Conservation (phyloP, 176 grass and related monocot species). For the Zoysia japonica region DNA sequence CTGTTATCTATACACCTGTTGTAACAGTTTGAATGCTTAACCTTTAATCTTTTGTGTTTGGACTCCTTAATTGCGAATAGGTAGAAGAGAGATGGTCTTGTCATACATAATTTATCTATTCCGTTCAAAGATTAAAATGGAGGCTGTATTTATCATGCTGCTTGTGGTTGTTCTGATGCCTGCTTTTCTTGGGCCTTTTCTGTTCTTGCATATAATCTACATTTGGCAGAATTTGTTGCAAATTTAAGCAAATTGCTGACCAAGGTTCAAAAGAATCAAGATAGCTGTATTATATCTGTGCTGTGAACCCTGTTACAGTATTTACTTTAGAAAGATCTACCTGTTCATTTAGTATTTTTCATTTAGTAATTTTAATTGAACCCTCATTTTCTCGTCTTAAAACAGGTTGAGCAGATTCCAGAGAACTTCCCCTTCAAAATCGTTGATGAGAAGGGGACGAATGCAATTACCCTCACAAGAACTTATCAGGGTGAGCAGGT, state of each 20-base stretch:
- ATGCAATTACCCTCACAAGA: constrained; percentile 61
- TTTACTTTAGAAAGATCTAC: neutral
- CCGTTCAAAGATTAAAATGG: neutral
- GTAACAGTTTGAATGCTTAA: neutral
- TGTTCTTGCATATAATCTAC: neutral
- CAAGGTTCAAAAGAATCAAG: neutral
- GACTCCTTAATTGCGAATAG: neutral
- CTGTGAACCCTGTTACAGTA: neutral
- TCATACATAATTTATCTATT: neutral
- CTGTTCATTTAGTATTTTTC: neutral
- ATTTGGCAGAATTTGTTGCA: constrained; percentile 8
- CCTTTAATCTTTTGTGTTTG: neutral
- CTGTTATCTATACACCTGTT: neutral
- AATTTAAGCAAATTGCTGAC: neutral
- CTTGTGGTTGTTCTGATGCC: neutral
- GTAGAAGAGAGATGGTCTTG: neutral
- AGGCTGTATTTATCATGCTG: neutral
- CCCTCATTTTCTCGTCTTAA: constrained; percentile 11
- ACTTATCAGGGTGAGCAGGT: constrained; percentile 71
- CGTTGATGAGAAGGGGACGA: constrained; percentile 58
- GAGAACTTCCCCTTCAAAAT: constrained; percentile 83
- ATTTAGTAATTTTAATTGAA: neutral
- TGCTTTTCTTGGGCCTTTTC: neutral
- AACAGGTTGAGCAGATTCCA: constrained; percentile 74
- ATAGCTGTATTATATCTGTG: neutral